Base-by-base conservation (phyloP, 2,329 filamentous ascomycete genomes). In the Spiromastix sp. region DNA sequence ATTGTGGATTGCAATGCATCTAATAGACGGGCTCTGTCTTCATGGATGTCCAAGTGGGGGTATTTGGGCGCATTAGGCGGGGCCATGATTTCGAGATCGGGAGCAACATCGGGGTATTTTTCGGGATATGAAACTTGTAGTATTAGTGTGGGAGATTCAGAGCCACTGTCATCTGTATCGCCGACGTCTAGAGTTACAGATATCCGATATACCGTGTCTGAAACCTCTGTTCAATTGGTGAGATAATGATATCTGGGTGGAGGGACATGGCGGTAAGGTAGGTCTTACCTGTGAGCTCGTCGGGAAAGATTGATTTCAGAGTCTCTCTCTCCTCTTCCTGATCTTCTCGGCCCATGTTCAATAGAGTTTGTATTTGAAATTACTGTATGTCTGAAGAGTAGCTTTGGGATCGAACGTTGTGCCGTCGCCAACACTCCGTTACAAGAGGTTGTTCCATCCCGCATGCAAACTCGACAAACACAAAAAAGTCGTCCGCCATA, bases 301-400 rank as follows among this genome's bases (percentile, higher is more conserved):
- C 89, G 1, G 91, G 86, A 49, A 96, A 98, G 55, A 98, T 98
- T 42, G 89, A 95, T 55, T 93, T 85, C 56, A 98, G 85, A 50
- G 98, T 89, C 62, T 98, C 91, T 42, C 87, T 80, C 72, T 98
- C 91, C 66, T 98, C 91, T 46, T 79, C 66, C 61, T 98, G 91
- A 42, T 98, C 91, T 70, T 96, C 89, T 57, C 61, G 57, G 36
- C 64, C 65, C 65, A 68, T 68, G 17, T 31, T 56, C 50, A 45
- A 39, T 13, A 13, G 15, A 5, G 24, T 25, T 36, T n/a, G n/a
- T n/a, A n/a, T n/a, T n/a, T n/a, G n/a, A n/a, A n/a, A n/a, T n/a
- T n/a, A n/a, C n/a, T n/a, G n/a, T n/a, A n/a, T n/a, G n/a, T n/a
- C n/a, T n/a, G n/a, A n/a, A n/a, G n/a, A n/a, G n/a, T n/a, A n/a